A percentile compares a stretch with the other conserved stretches of the same genome.
These are phyloP conservation scores for Lasiosphaeria miniovina DNA, from an alignment of 495 filamentous ascomycete genomes.

Conservation along the genomic window DNA sequence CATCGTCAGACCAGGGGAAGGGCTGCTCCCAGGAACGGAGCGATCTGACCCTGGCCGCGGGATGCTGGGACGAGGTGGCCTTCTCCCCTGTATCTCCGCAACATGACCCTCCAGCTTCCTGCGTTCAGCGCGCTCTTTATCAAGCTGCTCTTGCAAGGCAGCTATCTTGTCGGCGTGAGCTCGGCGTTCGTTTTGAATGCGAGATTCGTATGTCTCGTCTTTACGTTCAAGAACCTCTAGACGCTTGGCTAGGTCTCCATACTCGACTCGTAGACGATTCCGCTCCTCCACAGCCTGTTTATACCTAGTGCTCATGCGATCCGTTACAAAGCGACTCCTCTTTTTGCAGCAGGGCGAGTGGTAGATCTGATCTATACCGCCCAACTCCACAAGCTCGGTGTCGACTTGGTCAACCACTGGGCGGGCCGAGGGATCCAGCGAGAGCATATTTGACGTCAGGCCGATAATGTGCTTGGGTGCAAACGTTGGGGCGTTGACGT, in stretches of 20 bases:
- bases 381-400: conserved; percentile 33
- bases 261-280: conserved; percentile 24
- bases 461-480: conserved; percentile 33
- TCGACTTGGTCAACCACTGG: conserved; percentile 33
- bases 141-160: conserved; percentile 25
- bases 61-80: conserved; percentile 12
- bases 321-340: conserved; percentile 30
- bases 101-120: conserved; percentile 17
- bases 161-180: conserved; percentile 20
- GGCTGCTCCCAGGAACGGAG: neutral
- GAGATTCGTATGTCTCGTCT: conserved; percentile 33
- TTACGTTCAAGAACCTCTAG: conserved; percentile 31
- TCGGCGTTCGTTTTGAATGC: conserved; percentile 28
- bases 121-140: conserved; percentile 25
- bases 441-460: conserved; percentile 35
- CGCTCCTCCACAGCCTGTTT: conserved; percentile 25
- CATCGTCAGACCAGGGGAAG: conserved; percentile 20
- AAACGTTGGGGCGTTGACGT: conserved; percentile 32
- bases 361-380: conserved; percentile 43
- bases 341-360: conserved; percentile 39
- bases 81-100: conserved; percentile 19
- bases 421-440: conserved; percentile 20
- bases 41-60: conserved; percentile 15
- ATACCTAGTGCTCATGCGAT: conserved; percentile 26
- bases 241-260: conserved; percentile 23